Conservation (phyloP, 495 filamentous ascomycete species). For the Lasiosphaeria hispida region DNA sequence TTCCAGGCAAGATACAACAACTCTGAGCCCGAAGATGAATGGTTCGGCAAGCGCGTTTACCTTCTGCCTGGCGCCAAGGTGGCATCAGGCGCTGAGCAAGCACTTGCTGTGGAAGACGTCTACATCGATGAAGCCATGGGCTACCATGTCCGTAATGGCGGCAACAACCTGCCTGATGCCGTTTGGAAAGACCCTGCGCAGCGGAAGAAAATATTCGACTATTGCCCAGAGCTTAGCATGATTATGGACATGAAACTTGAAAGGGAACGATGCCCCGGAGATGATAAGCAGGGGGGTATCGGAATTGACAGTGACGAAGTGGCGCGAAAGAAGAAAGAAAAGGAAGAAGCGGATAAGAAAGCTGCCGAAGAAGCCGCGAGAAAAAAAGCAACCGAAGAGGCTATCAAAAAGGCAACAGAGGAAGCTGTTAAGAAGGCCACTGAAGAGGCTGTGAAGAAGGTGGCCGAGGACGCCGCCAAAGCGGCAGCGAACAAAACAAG, state of each 20-base stretch:
- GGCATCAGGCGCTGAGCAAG: constrained; percentile 34
- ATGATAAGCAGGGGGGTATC: constrained; percentile 7
- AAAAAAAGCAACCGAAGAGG: constrained; percentile 2
- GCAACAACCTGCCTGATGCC: constrained; percentile 28
- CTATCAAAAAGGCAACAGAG: constrained; percentile 1
- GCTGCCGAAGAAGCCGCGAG: not conserved
- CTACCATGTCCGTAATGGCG: constrained; percentile 45
- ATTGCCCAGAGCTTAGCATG: constrained; percentile 51
- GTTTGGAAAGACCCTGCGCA: constrained; percentile 42
- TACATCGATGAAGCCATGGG: constrained; percentile 48
- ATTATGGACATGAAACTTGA: constrained; percentile 52
- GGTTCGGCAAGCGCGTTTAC: constrained; percentile 45
- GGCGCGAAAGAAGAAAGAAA: no score
- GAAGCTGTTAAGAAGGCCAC: not conserved
- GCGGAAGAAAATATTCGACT: constrained; percentile 43
- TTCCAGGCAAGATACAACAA: constrained; percentile 46
- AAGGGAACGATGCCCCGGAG: constrained; percentile 40
- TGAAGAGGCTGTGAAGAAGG: not conserved
- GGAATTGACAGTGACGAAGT: no score
- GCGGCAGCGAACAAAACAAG: not conserved
- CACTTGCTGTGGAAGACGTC: constrained; percentile 46
- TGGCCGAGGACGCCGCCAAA: constrained; percentile 4
- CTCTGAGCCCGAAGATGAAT: constrained; percentile 49
- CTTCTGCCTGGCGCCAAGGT: constrained; percentile 45
- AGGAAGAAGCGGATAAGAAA: no score